phyloP scores from a whole-genome alignment of 495 filamentous ascomycete species.

The Penicillium ochrochloron region DNA sequence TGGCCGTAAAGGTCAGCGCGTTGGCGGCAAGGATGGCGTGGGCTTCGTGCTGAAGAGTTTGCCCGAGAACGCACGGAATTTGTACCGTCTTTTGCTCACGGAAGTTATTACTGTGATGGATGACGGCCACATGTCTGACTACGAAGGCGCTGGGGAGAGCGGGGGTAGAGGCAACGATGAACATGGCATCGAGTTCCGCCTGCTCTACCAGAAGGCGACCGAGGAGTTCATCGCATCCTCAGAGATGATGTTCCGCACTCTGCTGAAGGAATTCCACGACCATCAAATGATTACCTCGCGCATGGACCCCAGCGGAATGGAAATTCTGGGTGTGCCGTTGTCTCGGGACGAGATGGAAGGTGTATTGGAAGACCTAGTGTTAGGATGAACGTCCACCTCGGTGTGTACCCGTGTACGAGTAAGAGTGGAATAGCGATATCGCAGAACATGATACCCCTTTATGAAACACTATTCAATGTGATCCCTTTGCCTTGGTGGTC shows the following conservation, averaged over 20 bases:
- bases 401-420: conserved; percentile 2
- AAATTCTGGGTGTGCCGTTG: conserved; percentile 84
- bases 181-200: conserved; percentile 80
- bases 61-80: conserved; percentile 85
- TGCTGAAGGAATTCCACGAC: conserved; percentile 97
- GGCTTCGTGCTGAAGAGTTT: conserved; percentile 86
- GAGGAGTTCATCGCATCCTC: conserved; percentile 97
- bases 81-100: conserved; percentile 82
- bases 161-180: conserved; percentile 39
- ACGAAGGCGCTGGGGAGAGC: conserved; percentile 41
- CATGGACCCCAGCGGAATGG: conserved; percentile 82
- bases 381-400: conserved; percentile 14
- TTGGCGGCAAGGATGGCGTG: conserved; percentile 90
- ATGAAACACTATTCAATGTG: conserved; percentile 27
- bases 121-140: conserved; percentile 51
- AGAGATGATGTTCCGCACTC: conserved; percentile 90
- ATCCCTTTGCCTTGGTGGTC: conserved; percentile 11
- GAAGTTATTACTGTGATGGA: conserved; percentile 77
- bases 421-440: conserved; percentile 22
- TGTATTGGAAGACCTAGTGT: conserved; percentile 82
- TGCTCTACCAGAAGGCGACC: conserved; percentile 90
- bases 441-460: conserved; percentile 42
- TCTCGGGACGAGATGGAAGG: conserved; percentile 86
- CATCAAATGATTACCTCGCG: conserved; percentile 93
- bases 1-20: conserved; percentile 77